phyloP scores from a whole-genome alignment of 306 rosid species.

The Myrica gale region DNA sequence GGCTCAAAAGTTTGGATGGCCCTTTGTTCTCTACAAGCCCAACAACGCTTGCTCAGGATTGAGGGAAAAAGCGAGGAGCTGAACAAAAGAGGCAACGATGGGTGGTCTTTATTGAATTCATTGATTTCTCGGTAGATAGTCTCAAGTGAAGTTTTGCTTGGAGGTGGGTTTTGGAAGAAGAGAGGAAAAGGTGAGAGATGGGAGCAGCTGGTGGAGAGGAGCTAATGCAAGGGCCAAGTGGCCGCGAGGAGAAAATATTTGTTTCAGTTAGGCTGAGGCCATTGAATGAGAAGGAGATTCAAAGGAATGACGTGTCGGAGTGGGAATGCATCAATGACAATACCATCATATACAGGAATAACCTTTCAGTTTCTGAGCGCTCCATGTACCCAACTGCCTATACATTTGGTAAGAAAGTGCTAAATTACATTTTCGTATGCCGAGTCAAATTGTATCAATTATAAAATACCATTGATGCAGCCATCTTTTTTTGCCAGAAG shows the following conservation, averaged over 20 bases:
- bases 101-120: slow-evolving; percentile 20
- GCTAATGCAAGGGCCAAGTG: slow-evolving; percentile 41
- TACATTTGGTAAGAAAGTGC: slow-evolving; percentile 70
- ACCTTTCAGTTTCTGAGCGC: slow-evolving; percentile 85
- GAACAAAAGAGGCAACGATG: slow-evolving; percentile 31
- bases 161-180: slow-evolving; percentile 33
- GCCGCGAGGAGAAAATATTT: slow-evolving; percentile 58
- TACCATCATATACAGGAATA: slow-evolving; percentile 77
- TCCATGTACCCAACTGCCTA: slow-evolving; percentile 92
- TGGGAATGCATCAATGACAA: slow-evolving; percentile 94
- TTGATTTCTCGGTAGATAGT: slow-evolving; percentile 35
- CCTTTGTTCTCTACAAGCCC: slow-evolving; percentile 41
- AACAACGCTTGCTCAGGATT: slow-evolving; percentile 33
- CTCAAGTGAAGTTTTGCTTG: slow-evolving; percentile 27
- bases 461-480: slow-evolving; percentile 12
- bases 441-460: slow-evolving; percentile 6
- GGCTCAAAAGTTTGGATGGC: slow-evolving; percentile 45
- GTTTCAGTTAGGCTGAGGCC: slow-evolving; percentile 95
- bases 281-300: slow-evolving; percentile 65
- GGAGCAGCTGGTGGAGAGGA: slow-evolving; percentile 72
- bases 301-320: slow-evolving; percentile 72
- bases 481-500: slow-evolving; percentile 14
- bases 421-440: neutral
- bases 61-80: slow-evolving; percentile 27
- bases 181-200: slow-evolving; percentile 45